Base-by-base conservation (phyloP, 2,329 filamentous ascomycete species). In the Cadophora gregata region DNA sequence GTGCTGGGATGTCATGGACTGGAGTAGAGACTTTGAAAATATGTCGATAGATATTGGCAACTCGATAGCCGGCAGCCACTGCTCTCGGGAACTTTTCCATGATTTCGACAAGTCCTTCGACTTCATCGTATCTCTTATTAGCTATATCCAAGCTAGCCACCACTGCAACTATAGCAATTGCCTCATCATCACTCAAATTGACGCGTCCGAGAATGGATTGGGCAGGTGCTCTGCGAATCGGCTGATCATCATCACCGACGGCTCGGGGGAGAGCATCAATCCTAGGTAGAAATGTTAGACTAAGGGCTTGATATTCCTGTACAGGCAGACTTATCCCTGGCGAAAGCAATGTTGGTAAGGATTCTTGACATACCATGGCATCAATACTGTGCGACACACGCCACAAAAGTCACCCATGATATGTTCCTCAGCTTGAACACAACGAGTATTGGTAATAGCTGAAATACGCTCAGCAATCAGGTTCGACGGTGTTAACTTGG, bases 81-180 rank as follows among this genome's bases (percentile, higher is more conserved):
- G 63, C n/a, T 31, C 42, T 53, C 16, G 36, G 27, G 21, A 62
- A 62, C n/a, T 29, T 31, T 14, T 29, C n/a, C 31, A 62, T 47
- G 6, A 65, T 33, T 1, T 53, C 42, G 9, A 27, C 38, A 21
- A 65, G 48, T 14, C 59, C 63, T 3, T 33, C 31, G n/a, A 62
- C 36, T 7, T n/a, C 50, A 10, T 33, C 21, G 25, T 48, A 33
- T 16, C 9, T 8, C 50, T 53, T 36, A 14, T 42, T 27, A 3
- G 25, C 24, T n/a, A 62, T 21, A 21, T 33, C 36, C 2, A 65
- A 12, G n/a, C 5, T 21, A 6, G 59, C 59, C 1, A 63, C 31
- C 10, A 66, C 45, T 1, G 59, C 27, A 19, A 66, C 6, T 1
- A 66, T 42, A 31, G 59, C 64, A 7, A 66, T 42, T 36, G 42